Conservation (phyloP, 2,329 filamentous ascomycete genomes). For the Chaetomiaceae sp. region DNA sequence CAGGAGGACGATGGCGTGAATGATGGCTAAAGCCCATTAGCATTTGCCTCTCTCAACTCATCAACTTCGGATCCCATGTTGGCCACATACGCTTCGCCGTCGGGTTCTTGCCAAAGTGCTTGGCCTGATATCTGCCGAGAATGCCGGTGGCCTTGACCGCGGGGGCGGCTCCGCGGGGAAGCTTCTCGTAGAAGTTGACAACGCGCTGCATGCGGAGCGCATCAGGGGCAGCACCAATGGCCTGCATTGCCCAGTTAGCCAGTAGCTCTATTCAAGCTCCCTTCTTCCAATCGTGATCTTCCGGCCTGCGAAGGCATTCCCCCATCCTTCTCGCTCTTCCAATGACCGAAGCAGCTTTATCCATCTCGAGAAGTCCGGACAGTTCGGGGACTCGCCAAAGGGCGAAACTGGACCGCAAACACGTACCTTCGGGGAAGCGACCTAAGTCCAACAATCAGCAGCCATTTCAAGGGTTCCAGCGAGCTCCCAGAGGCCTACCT, state of each 20-base stretch:
- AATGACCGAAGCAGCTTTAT: not conserved
- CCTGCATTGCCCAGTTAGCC: conserved; percentile 48
- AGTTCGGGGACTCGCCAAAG: not conserved
- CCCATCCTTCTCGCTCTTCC: not conserved
- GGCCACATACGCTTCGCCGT: conserved; percentile 74
- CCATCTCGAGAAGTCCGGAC: not conserved
- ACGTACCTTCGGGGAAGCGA: conserved; percentile 81
- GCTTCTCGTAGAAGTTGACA: conserved; percentile 97
- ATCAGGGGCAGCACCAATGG: conserved; percentile 90
- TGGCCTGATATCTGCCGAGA: conserved; percentile 80
- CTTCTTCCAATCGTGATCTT: not conserved
- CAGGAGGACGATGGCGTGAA: conserved; percentile 77
- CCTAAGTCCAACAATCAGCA: conserved; percentile 41
- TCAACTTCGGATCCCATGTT: not conserved
- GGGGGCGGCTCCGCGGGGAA: conserved; percentile 87
- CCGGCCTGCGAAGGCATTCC: not conserved
- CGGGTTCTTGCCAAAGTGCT: conserved; percentile 94
- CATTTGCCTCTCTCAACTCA: not conserved
- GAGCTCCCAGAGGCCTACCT: conserved; percentile 57
- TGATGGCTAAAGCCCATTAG: conserved; percentile 61
- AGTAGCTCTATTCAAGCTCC: not conserved
- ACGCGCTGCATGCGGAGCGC: conserved; percentile 97
- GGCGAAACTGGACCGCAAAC: conserved; percentile 11
- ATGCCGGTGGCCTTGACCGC: conserved; percentile 77
- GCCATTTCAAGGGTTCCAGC: not conserved